Evolutionary conservation across 176 grass and related monocot genomes (phyloP).

Genomic region (Urochloa ruziziensis): DNA sequence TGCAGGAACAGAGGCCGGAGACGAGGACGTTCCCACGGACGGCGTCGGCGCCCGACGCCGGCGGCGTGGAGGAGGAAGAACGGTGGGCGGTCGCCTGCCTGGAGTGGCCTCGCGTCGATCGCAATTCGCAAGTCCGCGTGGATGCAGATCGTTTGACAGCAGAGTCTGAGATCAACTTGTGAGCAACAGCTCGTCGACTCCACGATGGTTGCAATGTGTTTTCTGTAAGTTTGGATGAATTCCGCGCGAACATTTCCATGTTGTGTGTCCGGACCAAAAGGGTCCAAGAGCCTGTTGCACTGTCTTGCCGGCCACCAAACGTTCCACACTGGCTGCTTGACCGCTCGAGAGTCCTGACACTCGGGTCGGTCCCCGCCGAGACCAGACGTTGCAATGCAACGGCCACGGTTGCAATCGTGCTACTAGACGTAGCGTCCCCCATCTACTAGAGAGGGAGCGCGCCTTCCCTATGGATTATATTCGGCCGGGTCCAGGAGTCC

Average conservation of each 20-base stretch:
- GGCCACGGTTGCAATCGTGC: neutral
- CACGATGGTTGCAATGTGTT: neutral
- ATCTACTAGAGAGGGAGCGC: neutral
- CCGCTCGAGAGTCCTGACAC: neutral
- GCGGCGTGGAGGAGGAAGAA: conserved; percentile 21
- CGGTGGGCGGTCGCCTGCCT: conserved; percentile 49
- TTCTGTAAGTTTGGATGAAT: neutral
- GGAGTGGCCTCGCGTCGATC: conserved; percentile 35
- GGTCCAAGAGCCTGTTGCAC: too few relatives aligned
- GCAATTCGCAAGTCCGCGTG: conserved; percentile 32
- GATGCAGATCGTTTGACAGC: conserved; percentile 42
- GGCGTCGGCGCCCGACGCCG: neutral
- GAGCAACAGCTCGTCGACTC: neutral
- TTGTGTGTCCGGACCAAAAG: too few relatives aligned
- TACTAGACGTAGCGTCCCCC: neutral
- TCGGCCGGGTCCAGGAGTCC: neutral
- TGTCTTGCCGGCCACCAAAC: neutral
- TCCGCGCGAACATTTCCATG: too few relatives aligned
- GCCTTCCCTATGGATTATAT: neutral
- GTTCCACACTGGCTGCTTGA: neutral
- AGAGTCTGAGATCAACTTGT: too few relatives aligned
- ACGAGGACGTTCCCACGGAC: neutral
- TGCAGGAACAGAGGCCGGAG: neutral
- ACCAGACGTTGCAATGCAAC: neutral
- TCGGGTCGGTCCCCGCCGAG: neutral